Evolutionary conservation across 2,329 filamentous ascomycete genomes (phyloP), one percentile per base, ranked within the genome.

Genomic region (Diaporthe sp.): DNA sequence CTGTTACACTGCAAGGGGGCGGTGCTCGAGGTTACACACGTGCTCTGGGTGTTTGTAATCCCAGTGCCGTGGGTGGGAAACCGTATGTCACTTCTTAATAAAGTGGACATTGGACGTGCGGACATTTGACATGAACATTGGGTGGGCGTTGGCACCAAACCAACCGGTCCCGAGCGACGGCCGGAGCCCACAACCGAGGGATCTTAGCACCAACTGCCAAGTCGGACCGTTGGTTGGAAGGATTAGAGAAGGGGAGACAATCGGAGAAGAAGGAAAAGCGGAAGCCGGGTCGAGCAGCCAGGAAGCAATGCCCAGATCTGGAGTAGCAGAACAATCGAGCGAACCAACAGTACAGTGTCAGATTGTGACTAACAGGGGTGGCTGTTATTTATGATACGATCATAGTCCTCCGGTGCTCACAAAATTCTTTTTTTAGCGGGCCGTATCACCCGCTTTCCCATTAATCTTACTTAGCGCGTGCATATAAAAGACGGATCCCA

Each of bases 351-450:
- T 51, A 65, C 58, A 65, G 51, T 73, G 71, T 73, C 49, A 73
- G 71, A 65, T 73, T 65, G 58, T 73, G 46, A 61, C 71, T 65
- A 65, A 73, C 71, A 73, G 71, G 71, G 58, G 46, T 65, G 46
- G 58, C 61, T 57, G 60, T 65, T 53, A 73, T 73, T 73, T 73
- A 73, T 73, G 71, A 73, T 73, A 73, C 71, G 71, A 73, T 65
- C 71, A 73, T 73, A 73, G 58, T 65, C 58, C 58, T 73, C 34
- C 34, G 46, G 51, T 49, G 34, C 58, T 62, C 60, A 71, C 37
- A 73, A 71, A 70, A 71, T 51, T 76, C 62, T 76, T 74, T 76
- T 74, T 74, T 74, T 74, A 74, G 72, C 75, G 72, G 68, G 61
- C 67, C 72, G 72, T 76, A 72, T 68, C 60, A 74, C 65, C 65